phyloP scores from a whole-genome alignment of 352 stramenopile genomes.

The Phytophthora colocasiae region DNA sequence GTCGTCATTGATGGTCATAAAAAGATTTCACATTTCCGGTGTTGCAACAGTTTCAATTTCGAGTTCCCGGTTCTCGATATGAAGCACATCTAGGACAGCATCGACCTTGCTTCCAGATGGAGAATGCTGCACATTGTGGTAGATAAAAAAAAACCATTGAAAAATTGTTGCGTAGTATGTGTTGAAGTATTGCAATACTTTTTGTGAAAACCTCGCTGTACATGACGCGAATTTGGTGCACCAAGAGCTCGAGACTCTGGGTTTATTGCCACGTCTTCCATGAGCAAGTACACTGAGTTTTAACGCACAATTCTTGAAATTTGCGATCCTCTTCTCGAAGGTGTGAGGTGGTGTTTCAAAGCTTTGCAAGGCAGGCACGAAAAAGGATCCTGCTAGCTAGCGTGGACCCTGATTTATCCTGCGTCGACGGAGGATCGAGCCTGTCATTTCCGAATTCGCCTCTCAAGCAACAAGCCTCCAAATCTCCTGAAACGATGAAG shows the following conservation, averaged over 20 bases:
- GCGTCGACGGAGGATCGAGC: not conserved
- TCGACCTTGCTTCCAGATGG: too few species aligned
- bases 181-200: too few species aligned
- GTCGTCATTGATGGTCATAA: not conserved
- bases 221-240: too few species aligned
- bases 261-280: too few species aligned
- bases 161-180: too few species aligned
- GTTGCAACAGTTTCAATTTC: too few species aligned
- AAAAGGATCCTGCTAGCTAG: not conserved
- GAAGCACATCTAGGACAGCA: too few species aligned
- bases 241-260: too few species aligned
- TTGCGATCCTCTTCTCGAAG: not conserved
- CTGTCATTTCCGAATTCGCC: slow-evolving; percentile 13
- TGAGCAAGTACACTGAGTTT: not conserved
- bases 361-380: slow-evolving; percentile 13
- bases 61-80: too few species aligned
- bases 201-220: too few species aligned
- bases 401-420: slow-evolving; percentile 9
- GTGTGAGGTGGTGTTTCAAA: slow-evolving; percentile 1
- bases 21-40: not conserved
- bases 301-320: slow-evolving; percentile 8
- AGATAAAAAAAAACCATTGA: too few species aligned
- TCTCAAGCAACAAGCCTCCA: slow-evolving; percentile 1
- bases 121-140: too few species aligned
- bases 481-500: slow-evolving; percentile 31